Evolutionary conservation across 495 filamentous ascomycete species (phyloP).

Genomic region (Penicillium samsonianum): DNA sequence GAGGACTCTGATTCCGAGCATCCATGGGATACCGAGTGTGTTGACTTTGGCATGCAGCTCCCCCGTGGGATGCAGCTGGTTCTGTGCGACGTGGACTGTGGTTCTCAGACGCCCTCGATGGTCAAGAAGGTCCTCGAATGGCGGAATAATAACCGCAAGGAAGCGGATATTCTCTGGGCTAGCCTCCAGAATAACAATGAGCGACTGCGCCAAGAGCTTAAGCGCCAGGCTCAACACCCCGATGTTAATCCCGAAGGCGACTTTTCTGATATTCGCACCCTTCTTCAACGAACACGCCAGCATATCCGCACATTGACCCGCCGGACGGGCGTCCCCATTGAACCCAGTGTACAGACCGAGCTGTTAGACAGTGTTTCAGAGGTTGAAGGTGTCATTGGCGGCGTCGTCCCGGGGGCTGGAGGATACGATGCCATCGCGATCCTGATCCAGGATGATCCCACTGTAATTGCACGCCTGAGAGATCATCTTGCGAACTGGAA

Average conservation of each 20-base stretch:
- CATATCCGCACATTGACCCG: slow-evolving; percentile 74
- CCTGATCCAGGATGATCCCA: slow-evolving; percentile 70
- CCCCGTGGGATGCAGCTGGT: slow-evolving; percentile 71
- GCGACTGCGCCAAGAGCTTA: slow-evolving; percentile 63
- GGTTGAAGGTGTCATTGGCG: slow-evolving; percentile 80
- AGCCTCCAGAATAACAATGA: slow-evolving; percentile 74
- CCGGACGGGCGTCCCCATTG: slow-evolving; percentile 79
- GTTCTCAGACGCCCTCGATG: slow-evolving; percentile 91
- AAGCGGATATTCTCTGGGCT: slow-evolving; percentile 69
- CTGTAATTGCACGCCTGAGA: slow-evolving; percentile 63
- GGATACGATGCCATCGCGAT: slow-evolving; percentile 91
- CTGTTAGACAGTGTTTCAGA: slow-evolving; percentile 73
- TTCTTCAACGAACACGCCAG: slow-evolving; percentile 54
- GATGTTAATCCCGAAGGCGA: slow-evolving; percentile 31
- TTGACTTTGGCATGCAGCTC: slow-evolving; percentile 62
- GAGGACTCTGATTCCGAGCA: slow-evolving; percentile 52
- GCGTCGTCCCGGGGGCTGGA: slow-evolving; percentile 91
- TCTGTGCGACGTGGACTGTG: slow-evolving; percentile 95
- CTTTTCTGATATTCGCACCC: slow-evolving; percentile 38
- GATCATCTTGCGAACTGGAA: slow-evolving; percentile 67
- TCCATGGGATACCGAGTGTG: slow-evolving; percentile 77
- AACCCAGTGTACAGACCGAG: slow-evolving; percentile 81
- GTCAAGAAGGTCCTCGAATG: slow-evolving; percentile 87
- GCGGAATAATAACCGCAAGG: slow-evolving; percentile 66
- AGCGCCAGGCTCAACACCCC: slow-evolving; percentile 38